Conservation (phyloP, 176 grass and related monocot genomes). For the Triticum urartu region DNA sequence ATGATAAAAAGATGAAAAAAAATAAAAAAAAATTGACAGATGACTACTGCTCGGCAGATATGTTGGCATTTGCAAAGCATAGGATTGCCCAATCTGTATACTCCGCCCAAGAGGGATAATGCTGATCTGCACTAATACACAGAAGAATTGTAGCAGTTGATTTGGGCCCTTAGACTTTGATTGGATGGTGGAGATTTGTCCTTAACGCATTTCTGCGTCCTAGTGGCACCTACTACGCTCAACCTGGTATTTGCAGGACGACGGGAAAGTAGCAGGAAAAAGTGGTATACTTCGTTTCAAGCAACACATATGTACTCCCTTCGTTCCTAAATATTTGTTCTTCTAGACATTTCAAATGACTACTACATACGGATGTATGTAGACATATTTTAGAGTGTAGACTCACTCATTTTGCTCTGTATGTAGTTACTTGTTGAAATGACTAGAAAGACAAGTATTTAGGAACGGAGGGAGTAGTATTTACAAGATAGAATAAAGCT, state of each 20-base stretch:
- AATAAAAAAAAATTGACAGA: no score
- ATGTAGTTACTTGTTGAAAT: no score
- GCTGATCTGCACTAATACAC: not conserved
- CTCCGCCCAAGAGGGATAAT: not conserved
- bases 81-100: not conserved
- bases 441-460: no score
- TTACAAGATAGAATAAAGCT: not conserved
- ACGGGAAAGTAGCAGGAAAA: not conserved
- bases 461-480: not conserved
- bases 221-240: not conserved
- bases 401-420: no score
- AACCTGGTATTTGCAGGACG: not conserved
- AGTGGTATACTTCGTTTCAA: not conserved
- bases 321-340: no score
- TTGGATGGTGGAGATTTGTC: not conserved
- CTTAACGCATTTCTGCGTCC: no score
- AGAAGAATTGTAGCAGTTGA: not conserved
- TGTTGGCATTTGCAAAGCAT: not conserved
- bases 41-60: not conserved
- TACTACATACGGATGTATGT: no score
- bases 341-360: no score
- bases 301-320: not conserved
- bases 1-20: no score
- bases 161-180: not conserved
- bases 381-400: no score